Evolutionary conservation across 2,329 filamentous ascomycete species (phyloP), one percentile per base, ranked within the genome.

Genomic region (Fonsecaea nubica): DNA sequence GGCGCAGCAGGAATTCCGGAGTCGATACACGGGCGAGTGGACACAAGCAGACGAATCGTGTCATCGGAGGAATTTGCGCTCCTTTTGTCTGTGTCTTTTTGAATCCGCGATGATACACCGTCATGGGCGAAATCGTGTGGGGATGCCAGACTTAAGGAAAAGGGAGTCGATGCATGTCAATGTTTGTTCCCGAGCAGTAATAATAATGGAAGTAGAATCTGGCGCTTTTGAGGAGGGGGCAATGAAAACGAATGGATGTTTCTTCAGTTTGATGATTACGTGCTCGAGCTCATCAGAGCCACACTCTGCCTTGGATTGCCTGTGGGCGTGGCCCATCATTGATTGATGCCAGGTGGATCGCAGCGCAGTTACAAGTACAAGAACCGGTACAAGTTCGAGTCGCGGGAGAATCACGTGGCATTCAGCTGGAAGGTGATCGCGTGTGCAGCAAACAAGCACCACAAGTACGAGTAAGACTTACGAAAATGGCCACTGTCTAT

Each of bases 1-100:
- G 65, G 65, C 62, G 62, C 56, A 58, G 56, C 56, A 65, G 56
- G 55, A 54, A 32, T 33, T 35, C n/a, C 58, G 45, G 58, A 52
- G 45, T 61, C 18, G 30, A 58, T 52, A 52, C 35, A 58, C 25
- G 52, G 54, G 35, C 38, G 32, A 52, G 21, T 61, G 48, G 32
- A 30, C 45, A 50, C 45, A 50, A 25, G 45, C 45, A 61, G 18
- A 21, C 25, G 58, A 13, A 35, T 9, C 42, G 50, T 33, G 42
- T 25, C 21, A 12, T 53, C 42, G 30, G 33, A 18, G 18, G 30
- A 50, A 48, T 35, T 38, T 25, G 12, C 52, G 48, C 45, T n/a
- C 36, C 40, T 54, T 52, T 61, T 35, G 33, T 61, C 48, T 40
- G 8, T 35, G 2, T 52, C 48, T 3, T 38, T 25, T 25, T 50